These are phyloP conservation scores for Heterobasidion parviporum DNA, from an alignment of 1,284 basidiomycete genomes.

Conservation along the genomic window DNA sequence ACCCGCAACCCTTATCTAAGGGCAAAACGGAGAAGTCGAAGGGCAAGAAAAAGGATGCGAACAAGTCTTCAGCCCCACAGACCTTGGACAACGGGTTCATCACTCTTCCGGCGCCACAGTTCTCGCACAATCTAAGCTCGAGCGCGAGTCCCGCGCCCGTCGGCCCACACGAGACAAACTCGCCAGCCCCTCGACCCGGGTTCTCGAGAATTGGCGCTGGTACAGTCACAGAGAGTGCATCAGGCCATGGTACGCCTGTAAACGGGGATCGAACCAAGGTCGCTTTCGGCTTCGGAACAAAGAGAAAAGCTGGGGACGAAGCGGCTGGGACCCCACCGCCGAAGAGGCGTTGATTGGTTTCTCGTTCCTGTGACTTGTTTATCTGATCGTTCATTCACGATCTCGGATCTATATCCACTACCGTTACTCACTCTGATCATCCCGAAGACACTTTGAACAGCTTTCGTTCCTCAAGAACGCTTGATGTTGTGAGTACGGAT, in stretches of 20 bases:
- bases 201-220: constrained; percentile 67
- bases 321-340: constrained; percentile 32
- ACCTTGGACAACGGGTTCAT: constrained; percentile 58
- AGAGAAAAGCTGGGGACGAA: constrained; percentile 70
- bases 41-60: constrained; percentile 65
- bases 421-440: too few relatives aligned
- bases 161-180: constrained; percentile 30
- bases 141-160: constrained; percentile 38
- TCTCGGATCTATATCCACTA: too few relatives aligned
- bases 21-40: constrained; percentile 74
- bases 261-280: constrained; percentile 57
- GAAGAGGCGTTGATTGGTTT: background rate
- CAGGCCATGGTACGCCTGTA: constrained; percentile 43
- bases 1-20: constrained; percentile 64
- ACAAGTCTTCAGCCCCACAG: constrained; percentile 34
- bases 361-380: too few relatives aligned
- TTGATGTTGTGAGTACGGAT: too few relatives aligned
- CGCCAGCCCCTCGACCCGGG: constrained; percentile 63
- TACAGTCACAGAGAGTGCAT: constrained; percentile 32
- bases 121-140: constrained; percentile 29
- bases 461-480: too few relatives aligned
- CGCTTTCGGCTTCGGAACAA: constrained; percentile 65
- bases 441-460: too few relatives aligned
- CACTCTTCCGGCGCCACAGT: constrained; percentile 49
- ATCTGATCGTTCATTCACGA: too few relatives aligned